Conservation (phyloP, 768 basidiomycete species). For the Epithele typhae region DNA sequence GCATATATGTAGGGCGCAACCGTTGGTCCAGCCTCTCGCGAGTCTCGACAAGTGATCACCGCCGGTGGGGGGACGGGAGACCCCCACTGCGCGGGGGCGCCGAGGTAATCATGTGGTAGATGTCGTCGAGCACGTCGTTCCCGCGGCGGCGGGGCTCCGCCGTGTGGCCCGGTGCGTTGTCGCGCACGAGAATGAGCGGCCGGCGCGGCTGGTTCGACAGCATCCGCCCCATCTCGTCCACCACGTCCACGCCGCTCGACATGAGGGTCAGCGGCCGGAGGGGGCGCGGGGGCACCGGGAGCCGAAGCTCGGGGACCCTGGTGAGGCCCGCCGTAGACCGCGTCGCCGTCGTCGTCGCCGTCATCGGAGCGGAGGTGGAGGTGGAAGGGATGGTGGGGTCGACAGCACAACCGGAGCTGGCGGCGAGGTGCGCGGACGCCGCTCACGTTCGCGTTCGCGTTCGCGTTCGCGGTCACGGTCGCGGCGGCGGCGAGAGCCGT, state of each 20-base stretch:
- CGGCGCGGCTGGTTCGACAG: neutral
- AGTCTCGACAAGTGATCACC: no score
- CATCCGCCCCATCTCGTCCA: slow-evolving; percentile 10
- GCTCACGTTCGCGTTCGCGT: neutral
- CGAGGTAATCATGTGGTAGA: slow-evolving; percentile 7
- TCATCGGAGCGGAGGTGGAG: no score
- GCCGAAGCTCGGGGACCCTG: neutral
- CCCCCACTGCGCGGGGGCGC: no score
- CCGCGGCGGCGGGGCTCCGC: no score
- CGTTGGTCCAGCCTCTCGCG: no score
- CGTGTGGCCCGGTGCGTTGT: no score
- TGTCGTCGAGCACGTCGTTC: slow-evolving; percentile 11
- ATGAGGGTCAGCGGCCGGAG: neutral
- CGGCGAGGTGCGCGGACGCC: neutral
- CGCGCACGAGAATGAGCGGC: no score
- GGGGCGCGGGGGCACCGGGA: slow-evolving; percentile 1
- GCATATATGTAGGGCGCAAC: no score
- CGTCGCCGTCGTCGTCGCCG: no score
- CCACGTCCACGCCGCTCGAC: slow-evolving; percentile 1
- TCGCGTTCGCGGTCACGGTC: slow-evolving; percentile 8
- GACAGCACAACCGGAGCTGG: neutral
- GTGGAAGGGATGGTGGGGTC: no score
- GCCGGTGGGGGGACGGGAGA: no score
- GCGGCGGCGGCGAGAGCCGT: neutral
- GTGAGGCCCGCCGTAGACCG: no score